A percentile compares a stretch with the other conserved stretches of the same genome.
These are phyloP conservation scores for Agroathelia rolfsii DNA, from an alignment of 1,284 basidiomycete genomes.

Conservation along the genomic window DNA sequence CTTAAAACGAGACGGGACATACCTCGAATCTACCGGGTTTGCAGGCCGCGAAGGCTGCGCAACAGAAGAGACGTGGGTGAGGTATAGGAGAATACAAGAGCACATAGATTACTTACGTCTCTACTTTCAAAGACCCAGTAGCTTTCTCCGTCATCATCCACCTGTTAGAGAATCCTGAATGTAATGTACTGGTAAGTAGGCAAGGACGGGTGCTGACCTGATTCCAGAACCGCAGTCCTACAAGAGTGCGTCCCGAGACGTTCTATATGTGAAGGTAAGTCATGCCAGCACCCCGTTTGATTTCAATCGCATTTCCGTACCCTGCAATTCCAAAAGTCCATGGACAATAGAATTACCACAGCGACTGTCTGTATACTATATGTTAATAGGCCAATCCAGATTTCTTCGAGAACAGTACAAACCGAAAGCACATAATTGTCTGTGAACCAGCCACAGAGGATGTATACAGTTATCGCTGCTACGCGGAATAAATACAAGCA, in stretches of 20 bases:
- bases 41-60: conserved; percentile 78
- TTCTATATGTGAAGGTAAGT: conserved; percentile 41
- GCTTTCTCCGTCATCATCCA: conserved; percentile 91
- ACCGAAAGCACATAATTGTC: conserved; percentile 84
- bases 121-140: conserved; percentile 94
- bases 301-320: conserved; percentile 39
- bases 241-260: conserved; percentile 82
- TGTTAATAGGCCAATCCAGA: conserved; percentile 1
- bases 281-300: conserved; percentile 1
- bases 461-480: conserved; percentile 78
- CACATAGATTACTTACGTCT: conserved; percentile 49
- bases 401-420: conserved; percentile 19
- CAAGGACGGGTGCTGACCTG: conserved; percentile 40
- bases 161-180: conserved; percentile 28
- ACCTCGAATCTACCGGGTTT: conserved; percentile 87
- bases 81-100: conserved; percentile 1
- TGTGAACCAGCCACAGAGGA: conserved; percentile 82
- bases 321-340: conserved; percentile 96
- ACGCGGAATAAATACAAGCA: conserved; percentile 82
- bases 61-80: conserved; percentile 10
- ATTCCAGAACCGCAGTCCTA: conserved; percentile 93
- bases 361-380: conserved; percentile 59
- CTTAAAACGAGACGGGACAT: conserved; percentile 24
- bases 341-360: conserved; percentile 83
- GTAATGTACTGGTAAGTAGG: neutral